Conservation (phyloP, 1,284 basidiomycete genomes). For the Tranzscheliella williamsii region DNA sequence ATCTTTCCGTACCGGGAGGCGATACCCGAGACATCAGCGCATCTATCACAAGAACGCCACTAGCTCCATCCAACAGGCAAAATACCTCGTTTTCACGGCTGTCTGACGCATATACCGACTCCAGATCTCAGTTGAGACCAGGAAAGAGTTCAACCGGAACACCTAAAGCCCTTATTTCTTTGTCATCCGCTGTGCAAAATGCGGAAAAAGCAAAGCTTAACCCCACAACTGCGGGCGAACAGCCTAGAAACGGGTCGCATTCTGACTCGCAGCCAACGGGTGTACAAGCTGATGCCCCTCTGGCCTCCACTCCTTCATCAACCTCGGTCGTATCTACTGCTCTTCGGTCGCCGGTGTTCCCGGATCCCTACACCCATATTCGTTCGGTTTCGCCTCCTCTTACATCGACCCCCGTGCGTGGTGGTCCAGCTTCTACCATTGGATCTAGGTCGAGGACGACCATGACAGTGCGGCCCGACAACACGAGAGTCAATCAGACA, state of each 20-base stretch:
- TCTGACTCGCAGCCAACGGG: no score
- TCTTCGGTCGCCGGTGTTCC: conserved; percentile 15
- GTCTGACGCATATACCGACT: conserved; percentile 23
- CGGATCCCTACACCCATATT: conserved; percentile 26
- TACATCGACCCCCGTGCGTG: conserved; percentile 32
- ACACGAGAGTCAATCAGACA: neutral
- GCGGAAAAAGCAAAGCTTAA: conserved; percentile 1
- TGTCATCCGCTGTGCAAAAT: conserved; percentile 24
- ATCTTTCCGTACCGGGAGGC: conserved; percentile 30
- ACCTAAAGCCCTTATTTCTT: conserved; percentile 12
- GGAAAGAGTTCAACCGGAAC: conserved; percentile 5
- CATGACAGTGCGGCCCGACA: conserved; percentile 23
- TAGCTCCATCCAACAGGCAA: conserved; percentile 22
- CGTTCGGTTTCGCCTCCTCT: conserved; percentile 29
- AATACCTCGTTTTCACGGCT: conserved; percentile 35
- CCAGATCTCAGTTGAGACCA: neutral
- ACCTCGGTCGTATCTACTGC: conserved; percentile 18
- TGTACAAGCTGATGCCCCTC: conserved; percentile 4
- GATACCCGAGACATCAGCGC: conserved; percentile 30
- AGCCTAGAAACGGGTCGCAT: no score
- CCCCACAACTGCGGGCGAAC: no score
- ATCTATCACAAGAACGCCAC: conserved; percentile 18
- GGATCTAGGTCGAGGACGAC: conserved; percentile 29
- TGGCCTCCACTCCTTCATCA: conserved; percentile 18
- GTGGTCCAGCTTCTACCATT: conserved; percentile 26